Percentiles rank a stretch among this genome's conserved stretches.
These are phyloP conservation scores for Cetradonia linearis DNA, from an alignment of 495 filamentous ascomycete genomes.

Conservation along the genomic window DNA sequence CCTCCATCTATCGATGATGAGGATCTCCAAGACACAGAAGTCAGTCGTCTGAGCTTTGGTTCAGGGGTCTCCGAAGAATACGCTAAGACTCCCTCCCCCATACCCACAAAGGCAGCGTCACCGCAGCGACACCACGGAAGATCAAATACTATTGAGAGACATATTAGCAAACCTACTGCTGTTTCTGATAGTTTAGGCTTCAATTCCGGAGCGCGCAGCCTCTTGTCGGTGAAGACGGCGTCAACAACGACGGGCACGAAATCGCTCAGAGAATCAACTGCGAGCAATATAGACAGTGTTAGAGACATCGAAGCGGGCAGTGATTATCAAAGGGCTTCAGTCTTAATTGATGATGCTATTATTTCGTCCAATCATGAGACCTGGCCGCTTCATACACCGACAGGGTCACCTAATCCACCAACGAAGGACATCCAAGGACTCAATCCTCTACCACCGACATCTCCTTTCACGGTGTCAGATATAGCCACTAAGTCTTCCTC, in stretches of 20 bases:
- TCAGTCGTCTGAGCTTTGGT: neutral
- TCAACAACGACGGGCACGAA: neutral
- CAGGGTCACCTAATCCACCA: neutral
- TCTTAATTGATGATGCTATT: neutral
- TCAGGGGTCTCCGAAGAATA: neutral
- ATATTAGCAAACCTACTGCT: constrained; percentile 1
- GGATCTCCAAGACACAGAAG: neutral
- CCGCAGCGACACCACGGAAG: neutral
- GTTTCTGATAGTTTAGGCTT: constrained; percentile 8
- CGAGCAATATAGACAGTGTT: neutral
- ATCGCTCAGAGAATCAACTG: neutral
- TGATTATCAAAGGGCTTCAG: neutral
- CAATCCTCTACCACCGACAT: neutral
- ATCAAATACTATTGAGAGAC: neutral
- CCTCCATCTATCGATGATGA: constrained; percentile 7
- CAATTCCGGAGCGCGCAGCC: neutral
- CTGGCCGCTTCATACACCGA: constrained; percentile 3
- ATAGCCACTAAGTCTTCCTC: constrained; percentile 4
- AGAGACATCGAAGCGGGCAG: neutral
- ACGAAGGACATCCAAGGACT: neutral
- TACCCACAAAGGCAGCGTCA: neutral
- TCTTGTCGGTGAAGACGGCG: neutral
- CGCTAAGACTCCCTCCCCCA: neutral
- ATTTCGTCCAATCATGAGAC: neutral
- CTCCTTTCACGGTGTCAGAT: neutral